A percentile compares a stretch with the other conserved stretches of the same genome.
Conservation (phyloP, 805 yeast genomes). For the Spathaspora gorwiae region DNA sequence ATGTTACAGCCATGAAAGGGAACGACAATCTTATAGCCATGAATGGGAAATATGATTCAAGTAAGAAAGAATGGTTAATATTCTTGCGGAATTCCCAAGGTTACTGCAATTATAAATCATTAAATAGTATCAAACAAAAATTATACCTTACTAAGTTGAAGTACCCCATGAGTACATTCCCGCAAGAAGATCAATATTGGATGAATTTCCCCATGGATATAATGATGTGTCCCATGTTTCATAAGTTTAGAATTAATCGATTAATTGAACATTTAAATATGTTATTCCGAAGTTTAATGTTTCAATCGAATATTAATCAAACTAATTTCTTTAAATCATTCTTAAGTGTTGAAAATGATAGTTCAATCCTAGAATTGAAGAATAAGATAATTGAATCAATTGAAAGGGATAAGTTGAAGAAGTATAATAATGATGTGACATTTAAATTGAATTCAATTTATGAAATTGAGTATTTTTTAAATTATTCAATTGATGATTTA, state of each 20-base stretch:
- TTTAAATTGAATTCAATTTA: conserved; percentile 18
- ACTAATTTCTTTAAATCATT: not conserved
- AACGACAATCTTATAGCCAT: conserved; percentile 17
- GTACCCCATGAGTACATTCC: conserved; percentile 16
- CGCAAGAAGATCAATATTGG: conserved; percentile 18
- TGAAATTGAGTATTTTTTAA: conserved; percentile 46
- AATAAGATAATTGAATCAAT: conserved; percentile 15
- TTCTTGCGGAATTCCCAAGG: conserved; percentile 14
- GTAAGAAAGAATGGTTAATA: conserved; percentile 29
- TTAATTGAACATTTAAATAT: conserved; percentile 46
- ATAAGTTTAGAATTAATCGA: conserved; percentile 46
- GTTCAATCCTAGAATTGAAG: conserved; percentile 31
- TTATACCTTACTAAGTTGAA: conserved; percentile 19
- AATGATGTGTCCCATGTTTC: conserved; percentile 26
- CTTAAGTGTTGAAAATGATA: conserved; percentile 4
- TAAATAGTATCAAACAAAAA: conserved; percentile 18
- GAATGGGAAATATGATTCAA: conserved; percentile 32
- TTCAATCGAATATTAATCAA: conserved; percentile 12
- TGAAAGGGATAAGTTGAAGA: conserved; percentile 15
- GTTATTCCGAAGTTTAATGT: conserved; percentile 39
- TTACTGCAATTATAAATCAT: conserved; percentile 10
- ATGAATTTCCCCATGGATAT: conserved; percentile 23
- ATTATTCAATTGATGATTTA: conserved; percentile 43
- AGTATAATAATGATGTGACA: conserved; percentile 20
- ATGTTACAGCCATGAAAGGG: not conserved